Percentiles rank a stretch among this genome's conserved stretches.
phyloP scores from a whole-genome alignment of 2,329 filamentous ascomycete genomes.

The Colletotrichum sp. region DNA sequence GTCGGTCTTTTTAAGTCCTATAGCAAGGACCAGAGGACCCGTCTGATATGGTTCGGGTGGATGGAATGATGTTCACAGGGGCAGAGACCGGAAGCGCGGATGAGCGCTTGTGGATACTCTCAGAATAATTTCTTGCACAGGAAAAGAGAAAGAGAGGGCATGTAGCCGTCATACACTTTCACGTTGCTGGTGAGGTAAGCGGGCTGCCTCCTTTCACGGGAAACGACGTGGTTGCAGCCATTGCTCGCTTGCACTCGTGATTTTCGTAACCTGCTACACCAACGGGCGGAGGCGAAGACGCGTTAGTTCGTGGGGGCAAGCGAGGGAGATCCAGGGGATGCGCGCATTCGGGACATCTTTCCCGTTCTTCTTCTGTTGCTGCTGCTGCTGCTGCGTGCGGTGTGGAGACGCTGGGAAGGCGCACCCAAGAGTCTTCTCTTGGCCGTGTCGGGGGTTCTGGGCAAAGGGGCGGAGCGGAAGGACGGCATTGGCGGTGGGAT shows the following conservation, averaged over 20 bases:
- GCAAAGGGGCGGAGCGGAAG: background rate
- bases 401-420: background rate
- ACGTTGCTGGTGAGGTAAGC: background rate
- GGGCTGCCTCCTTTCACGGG: background rate
- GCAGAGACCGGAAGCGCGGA: background rate
- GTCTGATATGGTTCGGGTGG: background rate
- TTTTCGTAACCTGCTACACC: background rate
- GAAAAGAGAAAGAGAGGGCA: background rate
- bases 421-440: background rate
- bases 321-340: background rate
- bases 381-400: background rate
- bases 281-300: background rate
- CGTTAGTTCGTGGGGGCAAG: background rate
- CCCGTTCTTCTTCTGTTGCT: background rate
- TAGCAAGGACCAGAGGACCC: background rate
- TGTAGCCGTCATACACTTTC: background rate
- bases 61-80: background rate
- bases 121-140: background rate
- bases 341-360: background rate
- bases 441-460: background rate
- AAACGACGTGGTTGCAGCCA: background rate
- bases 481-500: background rate
- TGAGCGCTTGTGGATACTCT: background rate
- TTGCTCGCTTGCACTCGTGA: background rate
- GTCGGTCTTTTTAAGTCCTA: background rate